Evolutionary conservation across 176 grass and related monocot genomes (phyloP).

Genomic region (Cenchrus fungigraminus): DNA sequence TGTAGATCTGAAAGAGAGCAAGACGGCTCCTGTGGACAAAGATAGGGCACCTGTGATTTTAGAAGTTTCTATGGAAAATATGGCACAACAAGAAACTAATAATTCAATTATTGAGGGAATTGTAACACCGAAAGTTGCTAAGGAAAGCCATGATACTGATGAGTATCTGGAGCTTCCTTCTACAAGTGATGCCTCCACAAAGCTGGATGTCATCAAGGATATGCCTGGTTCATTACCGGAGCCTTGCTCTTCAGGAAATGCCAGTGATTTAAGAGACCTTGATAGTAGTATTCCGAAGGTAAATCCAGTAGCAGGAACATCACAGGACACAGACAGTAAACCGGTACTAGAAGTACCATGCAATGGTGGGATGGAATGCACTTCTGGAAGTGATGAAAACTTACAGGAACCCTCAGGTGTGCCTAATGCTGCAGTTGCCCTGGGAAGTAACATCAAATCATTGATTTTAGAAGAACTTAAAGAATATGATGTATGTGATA

Average conservation of each 20-base stretch:
- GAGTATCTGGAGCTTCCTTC: constrained; percentile 15
- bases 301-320: constrained; percentile 35
- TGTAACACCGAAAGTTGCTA: constrained; percentile 23
- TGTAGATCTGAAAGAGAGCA: constrained; percentile 35
- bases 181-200: neutral
- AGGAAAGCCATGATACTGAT: constrained; percentile 20
- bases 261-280: constrained; percentile 25
- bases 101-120: constrained; percentile 30
- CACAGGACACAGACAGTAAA: constrained; percentile 37
- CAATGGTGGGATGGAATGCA: constrained; percentile 9
- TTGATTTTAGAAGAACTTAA: constrained; percentile 51
- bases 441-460: constrained; percentile 43
- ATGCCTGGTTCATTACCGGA: constrained; percentile 12
- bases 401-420: constrained; percentile 43
- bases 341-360: constrained; percentile 27
- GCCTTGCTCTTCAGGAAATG: constrained; percentile 32
- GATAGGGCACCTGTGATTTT: neutral
- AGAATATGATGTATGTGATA: constrained; percentile 40
- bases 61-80: constrained; percentile 41
- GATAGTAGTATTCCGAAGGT: constrained; percentile 19
- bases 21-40: constrained; percentile 27
- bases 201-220: constrained; percentile 44
- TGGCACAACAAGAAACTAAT: constrained; percentile 31
- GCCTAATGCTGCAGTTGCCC: constrained; percentile 19
- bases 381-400: constrained; percentile 38